Evolutionary conservation across 208 protist species (phyloP).

Genomic region (Crithidia expoeki): DNA sequence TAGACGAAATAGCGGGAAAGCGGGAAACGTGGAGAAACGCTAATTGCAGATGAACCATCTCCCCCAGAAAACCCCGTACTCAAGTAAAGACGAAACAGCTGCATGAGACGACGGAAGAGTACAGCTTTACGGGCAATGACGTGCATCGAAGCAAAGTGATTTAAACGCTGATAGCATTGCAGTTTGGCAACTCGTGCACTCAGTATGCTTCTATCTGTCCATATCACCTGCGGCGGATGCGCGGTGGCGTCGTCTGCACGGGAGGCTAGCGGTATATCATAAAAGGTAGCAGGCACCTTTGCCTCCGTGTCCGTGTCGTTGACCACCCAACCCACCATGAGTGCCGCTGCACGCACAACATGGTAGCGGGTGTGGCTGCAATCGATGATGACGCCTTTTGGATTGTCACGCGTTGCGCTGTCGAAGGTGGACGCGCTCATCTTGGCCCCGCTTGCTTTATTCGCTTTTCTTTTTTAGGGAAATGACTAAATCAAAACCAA

Average conservation of each 20-base stretch:
- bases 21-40: not conserved
- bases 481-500: too few relatives aligned
- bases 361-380: conserved; percentile 74
- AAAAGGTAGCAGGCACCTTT: conserved; percentile 42
- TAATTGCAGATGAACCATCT: not conserved
- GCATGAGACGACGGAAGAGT: conserved; percentile 89
- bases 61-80: not conserved
- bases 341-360: conserved; percentile 77
- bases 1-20: conserved; percentile 16
- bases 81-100: conserved; percentile 1
- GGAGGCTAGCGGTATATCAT: conserved; percentile 36
- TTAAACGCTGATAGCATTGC: conserved; percentile 83
- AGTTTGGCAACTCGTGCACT: conserved; percentile 62
- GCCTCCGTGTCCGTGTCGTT: conserved; percentile 49
- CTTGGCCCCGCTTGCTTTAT: not conserved
- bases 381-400: conserved; percentile 52
- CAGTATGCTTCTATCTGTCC: conserved; percentile 87
- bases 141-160: conserved; percentile 94
- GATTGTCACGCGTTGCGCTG: too few relatives aligned
- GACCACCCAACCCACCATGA: conserved; percentile 60
- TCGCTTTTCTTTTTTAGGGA: not conserved
- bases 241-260: not conserved
- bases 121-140: conserved; percentile 89
- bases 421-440: not conserved
- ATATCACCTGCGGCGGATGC: conserved; percentile 81